Evolutionary conservation across 2,329 filamentous ascomycete genomes (phyloP).

Genomic region (Pseudogymnoascus sp.): DNA sequence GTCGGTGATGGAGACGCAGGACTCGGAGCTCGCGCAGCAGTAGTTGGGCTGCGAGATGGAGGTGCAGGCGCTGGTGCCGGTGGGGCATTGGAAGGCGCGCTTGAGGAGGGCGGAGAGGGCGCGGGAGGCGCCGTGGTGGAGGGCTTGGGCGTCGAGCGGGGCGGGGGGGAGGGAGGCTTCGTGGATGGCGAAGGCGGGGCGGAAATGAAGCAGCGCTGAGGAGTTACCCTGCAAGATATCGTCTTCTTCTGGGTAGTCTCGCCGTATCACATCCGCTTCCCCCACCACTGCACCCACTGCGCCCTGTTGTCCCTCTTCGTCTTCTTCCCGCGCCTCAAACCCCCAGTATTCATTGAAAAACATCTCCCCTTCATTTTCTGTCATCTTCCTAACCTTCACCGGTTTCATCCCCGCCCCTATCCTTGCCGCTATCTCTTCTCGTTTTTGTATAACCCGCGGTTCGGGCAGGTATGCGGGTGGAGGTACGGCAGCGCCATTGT

Average conservation of each 20-base stretch:
- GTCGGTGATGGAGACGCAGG: constrained; percentile 57
- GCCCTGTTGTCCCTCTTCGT: neutral
- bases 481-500: constrained; percentile 35
- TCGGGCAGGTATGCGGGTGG: constrained; percentile 34
- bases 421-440: constrained; percentile 33
- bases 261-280: constrained; percentile 8
- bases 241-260: constrained; percentile 19
- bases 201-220: constrained; percentile 29
- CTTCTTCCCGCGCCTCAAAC: constrained; percentile 21
- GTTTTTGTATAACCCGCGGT: constrained; percentile 32
- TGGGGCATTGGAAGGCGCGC: constrained; percentile 58
- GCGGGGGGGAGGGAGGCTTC: constrained; percentile 11
- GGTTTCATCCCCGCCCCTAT: constrained; percentile 35
- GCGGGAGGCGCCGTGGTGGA: neutral
- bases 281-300: no score
- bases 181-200: constrained; percentile 46
- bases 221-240: constrained; percentile 17
- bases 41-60: constrained; percentile 59
- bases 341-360: constrained; percentile 59
- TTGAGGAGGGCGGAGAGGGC: constrained; percentile 42
- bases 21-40: constrained; percentile 61
- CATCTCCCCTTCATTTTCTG: constrained; percentile 62
- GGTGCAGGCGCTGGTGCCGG: constrained; percentile 56
- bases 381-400: constrained; percentile 64
- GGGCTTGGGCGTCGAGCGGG: neutral